These are phyloP conservation scores for Urtica urens DNA, from an alignment of 306 rosid species.

Conservation along the genomic window DNA sequence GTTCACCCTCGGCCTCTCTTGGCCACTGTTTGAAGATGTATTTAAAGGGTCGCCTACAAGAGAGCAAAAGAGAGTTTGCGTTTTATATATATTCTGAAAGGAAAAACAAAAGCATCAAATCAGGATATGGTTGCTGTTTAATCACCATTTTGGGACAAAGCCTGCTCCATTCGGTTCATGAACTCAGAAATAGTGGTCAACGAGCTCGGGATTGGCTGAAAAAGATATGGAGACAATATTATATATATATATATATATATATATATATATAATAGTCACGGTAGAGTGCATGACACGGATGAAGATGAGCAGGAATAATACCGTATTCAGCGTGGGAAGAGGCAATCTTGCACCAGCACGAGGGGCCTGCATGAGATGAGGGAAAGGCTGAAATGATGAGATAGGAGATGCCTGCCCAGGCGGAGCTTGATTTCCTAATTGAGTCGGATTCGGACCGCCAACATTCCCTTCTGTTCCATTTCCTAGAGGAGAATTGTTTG, in stretches of 20 bases:
- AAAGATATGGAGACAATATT: constrained; percentile 7
- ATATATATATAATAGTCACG: constrained; percentile 10
- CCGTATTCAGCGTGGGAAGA: constrained; percentile 57
- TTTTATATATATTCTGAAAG: constrained; percentile 3
- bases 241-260: no score
- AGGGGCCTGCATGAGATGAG: constrained; percentile 69
- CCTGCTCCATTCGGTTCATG: constrained; percentile 69
- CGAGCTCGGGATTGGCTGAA: constrained; percentile 88
- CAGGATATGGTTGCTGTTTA: constrained; percentile 8
- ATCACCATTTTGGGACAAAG: constrained; percentile 58
- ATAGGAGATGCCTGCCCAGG: constrained; percentile 55
- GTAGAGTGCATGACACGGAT: neutral
- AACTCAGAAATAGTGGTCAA: constrained; percentile 71
- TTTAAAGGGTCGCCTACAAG: constrained; percentile 36
- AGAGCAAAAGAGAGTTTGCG: constrained; percentile 19
- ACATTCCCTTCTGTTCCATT: constrained; percentile 38
- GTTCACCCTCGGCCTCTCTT: constrained; percentile 39
- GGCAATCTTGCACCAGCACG: constrained; percentile 50
- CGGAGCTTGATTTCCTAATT: constrained; percentile 45
- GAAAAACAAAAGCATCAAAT: constrained; percentile 3
- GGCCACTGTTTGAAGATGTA: constrained; percentile 32
- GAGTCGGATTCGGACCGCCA: constrained; percentile 31
- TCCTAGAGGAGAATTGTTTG: constrained; percentile 42
- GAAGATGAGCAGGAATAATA: constrained; percentile 23
- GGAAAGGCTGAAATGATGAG: constrained; percentile 50